Conservation (phyloP, 2,329 filamentous ascomycete species). For the Paraphaeosphaeria minitans region DNA sequence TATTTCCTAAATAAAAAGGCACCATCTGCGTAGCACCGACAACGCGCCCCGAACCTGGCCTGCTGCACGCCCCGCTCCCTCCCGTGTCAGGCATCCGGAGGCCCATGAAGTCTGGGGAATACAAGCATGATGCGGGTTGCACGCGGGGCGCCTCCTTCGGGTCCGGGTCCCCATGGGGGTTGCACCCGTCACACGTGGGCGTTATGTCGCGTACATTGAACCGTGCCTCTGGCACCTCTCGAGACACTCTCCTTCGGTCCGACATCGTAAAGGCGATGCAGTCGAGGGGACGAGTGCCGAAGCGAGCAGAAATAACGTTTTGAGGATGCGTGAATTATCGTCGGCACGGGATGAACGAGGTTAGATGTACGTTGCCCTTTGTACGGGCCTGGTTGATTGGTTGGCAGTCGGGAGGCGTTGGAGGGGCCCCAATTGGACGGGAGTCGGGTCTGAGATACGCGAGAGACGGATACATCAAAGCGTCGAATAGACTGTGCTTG, state of each 20-base stretch:
- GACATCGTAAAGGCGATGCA: not conserved
- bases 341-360: not conserved
- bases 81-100: not conserved
- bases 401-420: not conserved
- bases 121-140: not conserved
- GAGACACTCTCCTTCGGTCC: not conserved
- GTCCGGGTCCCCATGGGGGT: not conserved
- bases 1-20: not conserved
- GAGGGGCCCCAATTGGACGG: not conserved
- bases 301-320: not conserved
- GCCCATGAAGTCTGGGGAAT: not conserved
- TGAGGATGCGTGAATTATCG: not conserved
- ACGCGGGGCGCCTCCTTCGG: not conserved
- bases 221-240: not conserved
- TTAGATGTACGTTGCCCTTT: not conserved
- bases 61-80: not conserved
- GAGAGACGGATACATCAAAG: not conserved
- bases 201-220: not conserved
- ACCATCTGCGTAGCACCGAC: not conserved
- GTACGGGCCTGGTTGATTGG: not conserved
- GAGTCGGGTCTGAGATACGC: not conserved
- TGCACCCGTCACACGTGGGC: slow-evolving; percentile 9
- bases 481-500: not conserved
- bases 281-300: not conserved
- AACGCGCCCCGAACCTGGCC: not conserved